phyloP scores from a whole-genome alignment of 2,329 filamentous ascomycete species.

The Ophiocordyceps australis region DNA sequence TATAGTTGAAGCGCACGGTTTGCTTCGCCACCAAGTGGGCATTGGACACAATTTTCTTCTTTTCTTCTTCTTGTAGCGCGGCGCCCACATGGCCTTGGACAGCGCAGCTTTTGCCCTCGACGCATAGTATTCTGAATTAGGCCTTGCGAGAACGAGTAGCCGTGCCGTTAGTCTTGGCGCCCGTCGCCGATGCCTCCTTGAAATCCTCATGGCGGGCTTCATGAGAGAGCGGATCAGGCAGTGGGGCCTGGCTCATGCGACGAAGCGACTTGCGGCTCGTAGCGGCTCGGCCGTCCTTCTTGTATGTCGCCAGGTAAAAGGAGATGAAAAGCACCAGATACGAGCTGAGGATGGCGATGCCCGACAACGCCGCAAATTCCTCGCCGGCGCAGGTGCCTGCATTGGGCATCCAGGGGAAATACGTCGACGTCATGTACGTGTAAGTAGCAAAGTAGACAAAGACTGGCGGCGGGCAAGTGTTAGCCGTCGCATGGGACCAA shows the following conservation, averaged over 20 bases:
- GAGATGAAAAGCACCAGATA: constrained; percentile 98
- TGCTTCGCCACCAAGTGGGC: no score
- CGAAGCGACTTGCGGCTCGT: constrained; percentile 65
- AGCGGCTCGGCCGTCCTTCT: constrained; percentile 61
- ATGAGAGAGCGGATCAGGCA: constrained; percentile 73
- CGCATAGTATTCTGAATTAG: constrained; percentile 6
- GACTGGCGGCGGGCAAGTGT: constrained; percentile 29
- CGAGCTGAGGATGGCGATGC: constrained; percentile 80
- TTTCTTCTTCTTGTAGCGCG: no score
- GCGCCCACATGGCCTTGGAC: no score
- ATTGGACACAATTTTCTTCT: no score
- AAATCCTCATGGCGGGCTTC: constrained; percentile 32
- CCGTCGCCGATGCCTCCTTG: constrained; percentile 16
- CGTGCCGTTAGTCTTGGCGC: constrained; percentile 29
- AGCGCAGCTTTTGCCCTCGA: no score
- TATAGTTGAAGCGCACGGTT: no score
- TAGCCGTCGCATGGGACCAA: not conserved
- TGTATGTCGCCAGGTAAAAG: constrained; percentile 96
- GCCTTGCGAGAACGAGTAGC: constrained; percentile 55
- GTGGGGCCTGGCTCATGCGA: constrained; percentile 44
- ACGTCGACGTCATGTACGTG: constrained; percentile 89
- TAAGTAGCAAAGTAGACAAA: constrained; percentile 99
- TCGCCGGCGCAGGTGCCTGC: constrained; percentile 78
- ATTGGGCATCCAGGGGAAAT: constrained; percentile 75
- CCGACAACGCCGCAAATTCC: constrained; percentile 88